These are phyloP conservation scores for Globisporangium megalacanthum DNA, from an alignment of 352 stramenopile genomes.

Conservation along the genomic window DNA sequence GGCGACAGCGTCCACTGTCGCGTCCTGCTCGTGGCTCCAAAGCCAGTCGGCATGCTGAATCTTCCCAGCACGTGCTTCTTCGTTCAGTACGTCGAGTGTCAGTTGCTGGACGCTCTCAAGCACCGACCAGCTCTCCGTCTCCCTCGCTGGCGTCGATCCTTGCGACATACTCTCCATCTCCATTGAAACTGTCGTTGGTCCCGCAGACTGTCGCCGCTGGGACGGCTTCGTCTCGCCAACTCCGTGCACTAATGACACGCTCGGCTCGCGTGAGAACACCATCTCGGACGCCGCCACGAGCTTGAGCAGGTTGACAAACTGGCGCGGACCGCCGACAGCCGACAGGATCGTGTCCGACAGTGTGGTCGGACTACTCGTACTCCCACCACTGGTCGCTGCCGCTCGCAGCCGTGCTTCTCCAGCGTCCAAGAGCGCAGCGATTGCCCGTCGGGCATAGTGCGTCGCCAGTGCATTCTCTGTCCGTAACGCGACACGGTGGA, in stretches of 20 bases:
- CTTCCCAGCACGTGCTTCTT: constrained; percentile 43
- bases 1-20: background rate
- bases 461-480: constrained; percentile 81
- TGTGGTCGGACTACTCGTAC: constrained; percentile 1
- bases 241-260: constrained; percentile 1
- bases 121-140: constrained; percentile 33
- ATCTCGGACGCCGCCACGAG: constrained; percentile 78
- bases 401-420: constrained; percentile 1
- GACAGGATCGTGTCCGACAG: constrained; percentile 35
- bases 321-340: constrained; percentile 55
- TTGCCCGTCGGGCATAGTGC: constrained; percentile 71
- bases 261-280: constrained; percentile 27
- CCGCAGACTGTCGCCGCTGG: background rate
- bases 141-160: background rate
- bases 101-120: constrained; percentile 47
- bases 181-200: background rate
- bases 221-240: background rate
- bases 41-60: constrained; percentile 17
- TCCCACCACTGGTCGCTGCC: background rate
- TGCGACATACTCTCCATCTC: too few species aligned
- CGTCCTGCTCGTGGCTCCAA: background rate
- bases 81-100: constrained; percentile 43
- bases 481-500: constrained; percentile 64
- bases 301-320: constrained; percentile 81
- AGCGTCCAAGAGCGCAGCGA: constrained; percentile 28